These are phyloP conservation scores for Leccinum uliginosum DNA, from an alignment of 768 basidiomycete species.

Conservation along the genomic window DNA sequence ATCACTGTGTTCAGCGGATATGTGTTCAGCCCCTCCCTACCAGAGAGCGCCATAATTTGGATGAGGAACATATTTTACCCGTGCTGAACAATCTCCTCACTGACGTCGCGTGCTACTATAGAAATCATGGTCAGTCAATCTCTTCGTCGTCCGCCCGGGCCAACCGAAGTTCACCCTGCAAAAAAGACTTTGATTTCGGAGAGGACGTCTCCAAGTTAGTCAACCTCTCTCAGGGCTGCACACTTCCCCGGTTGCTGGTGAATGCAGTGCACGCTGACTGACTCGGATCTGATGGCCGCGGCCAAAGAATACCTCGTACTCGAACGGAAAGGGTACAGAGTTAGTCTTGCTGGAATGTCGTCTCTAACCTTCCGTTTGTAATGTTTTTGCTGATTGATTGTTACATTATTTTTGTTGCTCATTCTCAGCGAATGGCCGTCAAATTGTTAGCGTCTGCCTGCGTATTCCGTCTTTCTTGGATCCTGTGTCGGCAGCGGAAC, in stretches of 20 bases:
- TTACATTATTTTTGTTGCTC: background rate
- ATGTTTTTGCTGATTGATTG: background rate
- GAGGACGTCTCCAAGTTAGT: conserved; percentile 2
- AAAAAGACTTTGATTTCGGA: conserved; percentile 6
- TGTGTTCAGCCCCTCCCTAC: conserved; percentile 4
- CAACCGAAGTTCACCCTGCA: background rate
- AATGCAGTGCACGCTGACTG: conserved; percentile 8
- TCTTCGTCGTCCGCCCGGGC: background rate
- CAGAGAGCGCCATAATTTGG: conserved; percentile 5
- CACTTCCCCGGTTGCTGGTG: conserved; percentile 10
- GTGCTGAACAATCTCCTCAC: conserved; percentile 8
- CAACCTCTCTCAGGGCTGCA: conserved; percentile 4
- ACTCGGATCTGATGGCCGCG: background rate
- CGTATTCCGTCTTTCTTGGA: conserved; percentile 4
- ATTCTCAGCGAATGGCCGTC: conserved; percentile 2
- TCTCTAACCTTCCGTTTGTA: background rate
- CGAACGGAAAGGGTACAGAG: conserved; percentile 4
- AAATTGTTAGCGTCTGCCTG: conserved; percentile 6
- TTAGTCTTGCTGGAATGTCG: conserved; percentile 11
- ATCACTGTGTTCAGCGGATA: conserved; percentile 10
- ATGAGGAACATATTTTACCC: conserved; percentile 5
- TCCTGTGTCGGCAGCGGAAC: conserved; percentile 10
- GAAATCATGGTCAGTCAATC: conserved; percentile 4
- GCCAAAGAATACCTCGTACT: conserved; percentile 8
- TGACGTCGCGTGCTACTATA: conserved; percentile 5